Evolutionary conservation across 768 basidiomycete species (phyloP).

Genomic region (Suillus weaverae): DNA sequence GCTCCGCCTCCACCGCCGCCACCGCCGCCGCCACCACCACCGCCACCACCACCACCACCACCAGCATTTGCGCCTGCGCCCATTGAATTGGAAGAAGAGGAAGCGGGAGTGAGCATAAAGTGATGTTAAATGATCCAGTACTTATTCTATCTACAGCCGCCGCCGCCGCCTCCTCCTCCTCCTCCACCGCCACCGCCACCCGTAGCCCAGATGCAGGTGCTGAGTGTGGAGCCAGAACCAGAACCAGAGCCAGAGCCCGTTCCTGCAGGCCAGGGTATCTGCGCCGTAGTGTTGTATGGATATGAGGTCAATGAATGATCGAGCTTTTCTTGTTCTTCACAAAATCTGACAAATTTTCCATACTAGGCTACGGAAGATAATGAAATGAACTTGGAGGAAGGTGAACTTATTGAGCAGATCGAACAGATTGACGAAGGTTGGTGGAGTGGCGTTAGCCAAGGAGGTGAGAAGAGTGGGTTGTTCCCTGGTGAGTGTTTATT

Average conservation of each 20-base stretch:
- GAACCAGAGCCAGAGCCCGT: slow-evolving; percentile 36
- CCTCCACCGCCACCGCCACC: slow-evolving; percentile 52
- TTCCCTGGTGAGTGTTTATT: slow-evolving; percentile 67
- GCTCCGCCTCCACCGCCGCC: slow-evolving; percentile 17
- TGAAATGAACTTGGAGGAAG: slow-evolving; percentile 78
- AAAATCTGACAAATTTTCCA: neutral
- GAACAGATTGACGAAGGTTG: slow-evolving; percentile 88
- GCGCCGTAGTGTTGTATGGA: slow-evolving; percentile 76
- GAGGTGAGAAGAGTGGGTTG: slow-evolving; percentile 68
- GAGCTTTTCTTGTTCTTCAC: neutral
- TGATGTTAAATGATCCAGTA: slow-evolving; percentile 5
- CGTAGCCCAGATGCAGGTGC: slow-evolving; percentile 30
- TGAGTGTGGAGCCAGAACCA: slow-evolving; percentile 33
- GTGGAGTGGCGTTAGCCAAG: slow-evolving; percentile 80
- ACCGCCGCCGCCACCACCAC: slow-evolving; percentile 30
- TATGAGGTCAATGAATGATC: slow-evolving; percentile 61
- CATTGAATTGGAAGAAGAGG: slow-evolving; percentile 18
- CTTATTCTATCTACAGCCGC: slow-evolving; percentile 20
- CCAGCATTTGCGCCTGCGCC: slow-evolving; percentile 35
- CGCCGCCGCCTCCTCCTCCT: slow-evolving; percentile 35
- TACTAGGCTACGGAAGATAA: slow-evolving; percentile 78
- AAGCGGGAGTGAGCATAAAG: slow-evolving; percentile 8
- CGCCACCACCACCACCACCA: slow-evolving; percentile 35
- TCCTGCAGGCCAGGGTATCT: slow-evolving; percentile 45
- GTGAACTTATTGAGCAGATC: slow-evolving; percentile 78